These are phyloP conservation scores for Cornus florida DNA, from an alignment of 148 eudicot species.

Conservation along the genomic window DNA sequence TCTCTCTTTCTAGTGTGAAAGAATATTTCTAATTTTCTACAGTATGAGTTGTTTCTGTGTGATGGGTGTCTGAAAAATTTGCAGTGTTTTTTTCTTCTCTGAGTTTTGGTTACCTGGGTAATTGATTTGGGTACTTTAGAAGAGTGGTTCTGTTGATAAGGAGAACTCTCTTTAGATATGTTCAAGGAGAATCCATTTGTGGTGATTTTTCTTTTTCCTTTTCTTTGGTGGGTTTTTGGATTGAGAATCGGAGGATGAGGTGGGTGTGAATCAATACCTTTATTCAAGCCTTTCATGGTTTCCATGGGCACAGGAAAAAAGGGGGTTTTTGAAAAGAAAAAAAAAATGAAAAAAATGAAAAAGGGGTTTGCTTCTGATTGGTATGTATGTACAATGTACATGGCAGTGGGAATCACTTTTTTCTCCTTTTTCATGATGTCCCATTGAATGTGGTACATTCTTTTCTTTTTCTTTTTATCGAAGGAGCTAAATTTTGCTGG, in stretches of 20 bases:
- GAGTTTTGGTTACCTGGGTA: not conserved
- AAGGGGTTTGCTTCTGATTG: slow-evolving; percentile 7
- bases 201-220: slow-evolving; percentile 10
- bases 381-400: not conserved
- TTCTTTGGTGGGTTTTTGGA: slow-evolving; percentile 11
- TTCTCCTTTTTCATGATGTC: slow-evolving; percentile 3
- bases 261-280: not conserved
- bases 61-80: not conserved
- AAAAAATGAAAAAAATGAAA: too few relatives aligned
- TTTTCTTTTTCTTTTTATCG: not conserved
- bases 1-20: not conserved
- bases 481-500: slow-evolving; percentile 10
- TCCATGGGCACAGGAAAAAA: slow-evolving; percentile 1
- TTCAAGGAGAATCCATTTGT: slow-evolving; percentile 8
- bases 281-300: slow-evolving; percentile 4
- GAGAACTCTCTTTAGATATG: not conserved
- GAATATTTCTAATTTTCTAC: not conserved
- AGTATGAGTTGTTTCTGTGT: not conserved
- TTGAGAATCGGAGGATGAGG: slow-evolving; percentile 5
- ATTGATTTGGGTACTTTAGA: not conserved
- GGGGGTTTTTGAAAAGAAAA: not conserved
- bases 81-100: not conserved
- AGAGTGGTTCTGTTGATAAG: not conserved
- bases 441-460: slow-evolving; percentile 6
- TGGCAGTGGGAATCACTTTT: slow-evolving; percentile 15